Base-by-base conservation (phyloP, 179 eudicot genomes). In the Heliamphora pulchella region DNA sequence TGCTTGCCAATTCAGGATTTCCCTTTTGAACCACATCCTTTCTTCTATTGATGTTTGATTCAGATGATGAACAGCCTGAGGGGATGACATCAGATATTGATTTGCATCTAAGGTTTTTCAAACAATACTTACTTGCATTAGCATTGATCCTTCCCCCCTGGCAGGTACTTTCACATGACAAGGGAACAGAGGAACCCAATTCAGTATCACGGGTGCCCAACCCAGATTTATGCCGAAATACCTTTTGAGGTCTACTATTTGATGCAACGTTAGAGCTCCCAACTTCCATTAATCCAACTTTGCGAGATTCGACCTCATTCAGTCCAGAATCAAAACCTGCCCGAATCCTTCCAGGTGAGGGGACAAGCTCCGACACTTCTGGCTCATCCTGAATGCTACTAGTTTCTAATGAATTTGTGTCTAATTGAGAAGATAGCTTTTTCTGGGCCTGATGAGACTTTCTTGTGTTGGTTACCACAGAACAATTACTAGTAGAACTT, bases 21-120 rank as follows among this genome's bases (percentile, higher is more conserved):
- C 90, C 89, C 87, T 89, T 90, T 86, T 85, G 90, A 54, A 87
- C 82, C 65, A 80, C 77, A 72, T 89, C 91, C 74, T 83, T 87
- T 81, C 84, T 87, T 72, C 81, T 84, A 82, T 77, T 84, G 50
- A 80, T 69, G 78, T 71, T 88, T 70, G 96, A 77, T 59, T 91
- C 89, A 2, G 87, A 76, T 46, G 94, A 83, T 6, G 91, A 86
- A 70, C 86, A 84, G 15, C 88, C 90, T 43, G 91, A 87, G 47
- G 85, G 87, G 43, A 86, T 75, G 64, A 82, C 86, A 84, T 92
- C 93, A 71, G 91, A 86, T 70, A 82, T 67, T n/a, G 91, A 83
- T 86, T 81, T 90, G 84, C 92, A 90, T 82, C 81, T 90, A 22
- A 87, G 78, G 76, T 83, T 89, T 87, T 85, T 87, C 78, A 90